Evolutionary conservation across 2,329 filamentous ascomycete species (phyloP), one percentile per base, ranked within the genome.

Genomic region (Endoconidiophora polonica): DNA sequence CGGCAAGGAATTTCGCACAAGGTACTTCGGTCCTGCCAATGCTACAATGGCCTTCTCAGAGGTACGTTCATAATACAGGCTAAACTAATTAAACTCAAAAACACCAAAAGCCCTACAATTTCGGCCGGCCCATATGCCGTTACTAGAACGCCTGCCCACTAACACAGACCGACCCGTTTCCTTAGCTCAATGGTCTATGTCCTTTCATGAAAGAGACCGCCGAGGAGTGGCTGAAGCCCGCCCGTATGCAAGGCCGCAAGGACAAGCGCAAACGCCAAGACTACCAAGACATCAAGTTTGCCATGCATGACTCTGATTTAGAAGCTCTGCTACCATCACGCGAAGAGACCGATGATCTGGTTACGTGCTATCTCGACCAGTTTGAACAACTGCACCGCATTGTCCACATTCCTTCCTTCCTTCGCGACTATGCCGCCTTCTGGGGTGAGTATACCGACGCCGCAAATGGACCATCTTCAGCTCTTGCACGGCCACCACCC

Each of bases 161-260:
- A 10, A 33, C 26, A 33, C 26, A 33, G 26, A 33, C 26, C 12
- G 12, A 9, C 5, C 26, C 26, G 26, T 33, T 10, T 33, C 7
- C 9, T 24, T 47, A 64, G 64, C 63, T 74, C 56, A 71, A 71
- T 2, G 74, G 75, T 2, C 65, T 79, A 43, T 73, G 68, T 43
- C 71, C 73, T 12, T 78, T 78, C 52, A 78, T 79, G 75, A 72
- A 70, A 55, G 74, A 78, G 62, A 77, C 74, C 1, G 73, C 74
- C 7, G 72, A 77, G 48, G 73, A 77, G 58, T 77, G 74, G 73
- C 66, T 79, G 49, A 68, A 71, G 47, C 74, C 75, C 5, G 68
- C 77, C 42, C 73, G 74, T 37, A 66, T 76, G 23, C 70, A 74
- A 55, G 65, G 69, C 40, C 66, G 66, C 55, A 77, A 78, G 61